A percentile compares a stretch with the other conserved stretches of the same genome.
Evolutionary conservation across 129 eudicot species (phyloP).

Genomic region (Mikania micrantha): DNA sequence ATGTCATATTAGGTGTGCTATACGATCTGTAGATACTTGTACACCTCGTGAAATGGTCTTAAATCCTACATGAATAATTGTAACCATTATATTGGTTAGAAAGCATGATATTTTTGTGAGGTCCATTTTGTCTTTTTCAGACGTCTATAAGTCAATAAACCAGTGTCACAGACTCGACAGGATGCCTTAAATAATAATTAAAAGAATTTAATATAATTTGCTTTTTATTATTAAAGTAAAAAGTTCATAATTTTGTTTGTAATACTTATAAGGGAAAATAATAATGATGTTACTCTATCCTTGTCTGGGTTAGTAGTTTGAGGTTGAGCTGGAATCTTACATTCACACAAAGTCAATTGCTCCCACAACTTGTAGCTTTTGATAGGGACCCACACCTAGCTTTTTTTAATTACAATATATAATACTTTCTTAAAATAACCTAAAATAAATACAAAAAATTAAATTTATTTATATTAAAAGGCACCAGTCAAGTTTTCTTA

Average conservation of each 20-base stretch:
- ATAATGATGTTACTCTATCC: neutral
- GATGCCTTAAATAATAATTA: slow-evolving; percentile 6
- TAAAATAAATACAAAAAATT: too few species aligned
- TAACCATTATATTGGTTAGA: neutral
- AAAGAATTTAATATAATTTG: neutral
- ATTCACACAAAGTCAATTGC: slow-evolving; percentile 2
- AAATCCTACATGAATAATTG: neutral
- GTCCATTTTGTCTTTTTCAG: slow-evolving; percentile 32
- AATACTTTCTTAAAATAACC: neutral
- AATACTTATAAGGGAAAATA: neutral
- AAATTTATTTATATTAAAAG: too few species aligned
- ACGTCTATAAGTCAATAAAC: slow-evolving; percentile 23
- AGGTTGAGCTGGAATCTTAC: slow-evolving; percentile 25
- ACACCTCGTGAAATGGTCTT: too few species aligned
- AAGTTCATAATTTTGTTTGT: slow-evolving; percentile 8
- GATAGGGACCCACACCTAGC: neutral
- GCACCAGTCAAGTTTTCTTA: too few species aligned
- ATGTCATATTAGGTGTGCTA: too few species aligned
- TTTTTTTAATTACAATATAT: neutral
- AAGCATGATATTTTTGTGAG: slow-evolving; percentile 23
- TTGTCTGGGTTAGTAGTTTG: slow-evolving; percentile 22
- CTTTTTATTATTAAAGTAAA: neutral
- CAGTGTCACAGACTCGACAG: slow-evolving; percentile 1
- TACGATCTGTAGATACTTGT: too few species aligned
- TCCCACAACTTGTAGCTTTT: neutral